phyloP scores from a whole-genome alignment of 495 filamentous ascomycete species.

The Venustampulla echinocandica region DNA sequence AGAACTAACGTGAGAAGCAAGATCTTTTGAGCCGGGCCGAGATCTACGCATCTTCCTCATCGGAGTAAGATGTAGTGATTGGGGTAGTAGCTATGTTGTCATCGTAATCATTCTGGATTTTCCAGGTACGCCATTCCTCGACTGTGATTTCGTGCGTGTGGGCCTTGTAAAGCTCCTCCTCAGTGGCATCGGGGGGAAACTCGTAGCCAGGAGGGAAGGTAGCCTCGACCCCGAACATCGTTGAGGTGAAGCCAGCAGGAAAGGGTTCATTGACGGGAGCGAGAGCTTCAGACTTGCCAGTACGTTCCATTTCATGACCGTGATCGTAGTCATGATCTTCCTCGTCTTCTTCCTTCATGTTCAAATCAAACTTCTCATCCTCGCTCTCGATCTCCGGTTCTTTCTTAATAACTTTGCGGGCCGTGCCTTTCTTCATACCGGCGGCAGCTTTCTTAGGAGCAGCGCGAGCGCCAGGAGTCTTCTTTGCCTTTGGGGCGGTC shows the following conservation, averaged over 20 bases:
- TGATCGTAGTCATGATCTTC: constrained; percentile 1
- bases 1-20: too few relatives aligned
- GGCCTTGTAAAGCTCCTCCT: background rate
- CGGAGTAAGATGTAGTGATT: too few relatives aligned
- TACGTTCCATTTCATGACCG: background rate
- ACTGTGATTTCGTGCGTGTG: background rate
- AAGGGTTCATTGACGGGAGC: background rate
- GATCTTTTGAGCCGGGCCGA: too few relatives aligned
- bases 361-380: background rate
- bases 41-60: too few relatives aligned
- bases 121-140: background rate
- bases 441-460: constrained; percentile 3
- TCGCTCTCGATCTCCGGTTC: background rate
- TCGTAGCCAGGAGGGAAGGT: constrained; percentile 1
- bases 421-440: background rate
- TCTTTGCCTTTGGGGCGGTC: background rate
- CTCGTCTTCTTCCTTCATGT: background rate
- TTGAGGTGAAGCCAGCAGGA: background rate
- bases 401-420: background rate
- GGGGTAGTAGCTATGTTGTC: background rate
- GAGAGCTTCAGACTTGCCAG: constrained; percentile 1
- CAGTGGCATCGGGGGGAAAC: background rate
- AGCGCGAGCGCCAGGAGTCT: background rate
- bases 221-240: background rate
- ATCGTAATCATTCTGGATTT: background rate